These are phyloP conservation scores for Picochlorum sp. DNA, from an alignment of 139 green algal species.

Conservation along the genomic window DNA sequence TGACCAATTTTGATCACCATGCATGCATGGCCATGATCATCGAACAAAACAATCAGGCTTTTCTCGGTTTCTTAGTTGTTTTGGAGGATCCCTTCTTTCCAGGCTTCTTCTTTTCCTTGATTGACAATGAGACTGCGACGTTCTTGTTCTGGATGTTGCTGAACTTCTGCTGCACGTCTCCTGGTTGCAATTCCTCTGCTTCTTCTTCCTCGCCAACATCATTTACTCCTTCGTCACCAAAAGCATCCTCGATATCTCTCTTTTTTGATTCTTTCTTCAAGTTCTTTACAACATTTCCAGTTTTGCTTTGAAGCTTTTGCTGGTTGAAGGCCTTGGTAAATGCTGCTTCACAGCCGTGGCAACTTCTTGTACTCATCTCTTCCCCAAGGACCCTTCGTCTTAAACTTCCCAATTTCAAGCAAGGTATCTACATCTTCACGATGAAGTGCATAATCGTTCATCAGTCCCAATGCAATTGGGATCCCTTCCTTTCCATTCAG, in stretches of 20 bases:
- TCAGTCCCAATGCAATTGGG: conserved; percentile 5
- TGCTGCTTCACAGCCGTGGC: conserved; percentile 59
- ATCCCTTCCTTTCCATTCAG: conserved; percentile 61
- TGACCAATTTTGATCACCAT: too few relatives aligned
- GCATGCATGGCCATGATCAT: too few relatives aligned
- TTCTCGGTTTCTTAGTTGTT: too few relatives aligned
- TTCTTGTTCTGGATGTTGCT: conserved; percentile 21
- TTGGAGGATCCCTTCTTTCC: background rate
- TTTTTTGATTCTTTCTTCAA: conserved; percentile 3
- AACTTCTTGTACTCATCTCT: conserved; percentile 63
- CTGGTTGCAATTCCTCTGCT: conserved; percentile 26
- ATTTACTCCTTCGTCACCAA: conserved; percentile 10
- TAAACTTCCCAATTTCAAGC: conserved; percentile 78
- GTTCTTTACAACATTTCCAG: conserved; percentile 9
- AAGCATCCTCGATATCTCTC: background rate
- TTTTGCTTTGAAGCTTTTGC: conserved; percentile 28
- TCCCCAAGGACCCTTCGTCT: conserved; percentile 58
- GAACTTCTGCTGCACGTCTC: conserved; percentile 11
- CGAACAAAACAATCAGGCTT: too few relatives aligned
- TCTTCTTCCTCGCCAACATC: conserved; percentile 36
- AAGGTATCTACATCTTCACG: conserved; percentile 50
- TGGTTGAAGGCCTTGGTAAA: conserved; percentile 75
- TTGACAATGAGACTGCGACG: conserved; percentile 16
- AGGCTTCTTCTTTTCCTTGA: background rate
- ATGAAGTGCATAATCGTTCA: conserved; percentile 57